Evolutionary conservation across 2,329 filamentous ascomycete genomes (phyloP).

Genomic region (Pestalotiopsis sp.): DNA sequence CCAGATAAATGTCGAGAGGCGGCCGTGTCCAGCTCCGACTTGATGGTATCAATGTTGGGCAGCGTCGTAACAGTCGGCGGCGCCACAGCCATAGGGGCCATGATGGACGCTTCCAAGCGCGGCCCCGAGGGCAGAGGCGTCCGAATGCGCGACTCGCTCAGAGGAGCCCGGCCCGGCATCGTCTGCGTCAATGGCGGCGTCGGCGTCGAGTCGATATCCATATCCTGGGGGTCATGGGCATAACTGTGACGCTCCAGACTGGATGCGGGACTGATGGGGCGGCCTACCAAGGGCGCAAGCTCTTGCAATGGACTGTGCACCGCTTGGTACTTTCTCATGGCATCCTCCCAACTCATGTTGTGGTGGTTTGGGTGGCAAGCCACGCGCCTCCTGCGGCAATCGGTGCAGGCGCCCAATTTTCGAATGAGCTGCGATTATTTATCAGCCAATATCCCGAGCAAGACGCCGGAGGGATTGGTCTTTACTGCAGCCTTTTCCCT

Average conservation of each 20-base stretch:
- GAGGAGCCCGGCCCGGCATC: slow-evolving; percentile 36
- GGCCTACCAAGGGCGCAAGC: slow-evolving; percentile 45
- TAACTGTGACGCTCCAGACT: slow-evolving; percentile 41
- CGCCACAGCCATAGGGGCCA: slow-evolving; percentile 30
- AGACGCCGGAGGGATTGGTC: neutral
- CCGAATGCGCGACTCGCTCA: slow-evolving; percentile 53
- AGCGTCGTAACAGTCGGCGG: slow-evolving; percentile 31
- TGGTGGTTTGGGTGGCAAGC: slow-evolving; percentile 64
- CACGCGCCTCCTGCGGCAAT: slow-evolving; percentile 59
- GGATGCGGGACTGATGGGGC: slow-evolving; percentile 50
- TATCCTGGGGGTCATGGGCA: slow-evolving; percentile 51
- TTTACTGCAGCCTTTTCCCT: slow-evolving; percentile 58
- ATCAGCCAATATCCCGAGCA: neutral
- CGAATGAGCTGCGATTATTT: slow-evolving; percentile 39
- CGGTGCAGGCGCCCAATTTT: slow-evolving; percentile 59
- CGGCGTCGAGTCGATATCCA: slow-evolving; percentile 55
- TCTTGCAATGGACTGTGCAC: slow-evolving; percentile 57
- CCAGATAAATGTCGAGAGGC: slow-evolving; percentile 53
- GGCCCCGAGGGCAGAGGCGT: slow-evolving; percentile 60
- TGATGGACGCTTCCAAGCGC: slow-evolving; percentile 52
- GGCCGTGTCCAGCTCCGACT: slow-evolving; percentile 54
- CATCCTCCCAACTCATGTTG: slow-evolving; percentile 64
- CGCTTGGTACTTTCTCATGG: slow-evolving; percentile 53
- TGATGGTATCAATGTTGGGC: slow-evolving; percentile 53
- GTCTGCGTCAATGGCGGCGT: slow-evolving; percentile 26